These are phyloP conservation scores for Arbutus unedo DNA, from an alignment of 148 eudicot genomes.

Conservation along the genomic window DNA sequence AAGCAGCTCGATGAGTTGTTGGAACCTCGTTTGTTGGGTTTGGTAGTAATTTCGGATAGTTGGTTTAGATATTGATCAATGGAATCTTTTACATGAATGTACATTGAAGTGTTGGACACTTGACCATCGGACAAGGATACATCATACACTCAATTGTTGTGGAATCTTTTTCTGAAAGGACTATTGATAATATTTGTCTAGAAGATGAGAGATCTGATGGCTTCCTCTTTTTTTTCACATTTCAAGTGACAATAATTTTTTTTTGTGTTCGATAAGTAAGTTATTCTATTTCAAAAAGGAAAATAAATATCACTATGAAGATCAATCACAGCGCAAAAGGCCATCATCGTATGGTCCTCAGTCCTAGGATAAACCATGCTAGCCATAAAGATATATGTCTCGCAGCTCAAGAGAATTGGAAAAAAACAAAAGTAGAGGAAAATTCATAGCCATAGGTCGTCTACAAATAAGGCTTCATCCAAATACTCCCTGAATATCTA, in stretches of 20 bases:
- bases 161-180: background rate
- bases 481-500: background rate
- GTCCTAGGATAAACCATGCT: too few species aligned
- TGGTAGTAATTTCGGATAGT: too few species aligned
- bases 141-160: background rate
- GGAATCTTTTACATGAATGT: background rate
- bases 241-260: background rate
- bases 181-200: background rate
- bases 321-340: too few species aligned
- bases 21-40: too few species aligned
- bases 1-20: too few species aligned
- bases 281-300: background rate
- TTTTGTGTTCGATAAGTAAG: background rate
- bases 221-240: background rate
- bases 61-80: too few species aligned
- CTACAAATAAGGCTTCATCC: background rate
- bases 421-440: too few species aligned
- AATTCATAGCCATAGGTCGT: too few species aligned
- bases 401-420: too few species aligned
- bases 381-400: too few species aligned
- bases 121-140: background rate
- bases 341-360: too few species aligned
- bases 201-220: background rate
- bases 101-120: background rate
- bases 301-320: background rate